These are phyloP conservation scores for Epichloe coenophiala DNA, from an alignment of 2,329 filamentous ascomycete genomes.

Conservation along the genomic window DNA sequence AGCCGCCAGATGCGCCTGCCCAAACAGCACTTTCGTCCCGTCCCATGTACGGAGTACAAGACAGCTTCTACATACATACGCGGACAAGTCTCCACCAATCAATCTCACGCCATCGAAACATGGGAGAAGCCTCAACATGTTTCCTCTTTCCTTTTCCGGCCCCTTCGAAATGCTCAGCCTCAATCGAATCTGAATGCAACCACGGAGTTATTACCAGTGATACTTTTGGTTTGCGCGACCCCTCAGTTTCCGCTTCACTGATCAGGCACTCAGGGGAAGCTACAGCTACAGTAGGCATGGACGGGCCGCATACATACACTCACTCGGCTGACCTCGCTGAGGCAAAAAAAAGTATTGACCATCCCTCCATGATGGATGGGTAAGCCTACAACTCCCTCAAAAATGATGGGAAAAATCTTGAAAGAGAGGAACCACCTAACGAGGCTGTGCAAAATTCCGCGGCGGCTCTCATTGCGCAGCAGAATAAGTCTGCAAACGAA, in stretches of 20 bases:
- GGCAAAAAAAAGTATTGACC: neutral
- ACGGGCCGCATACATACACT: no score
- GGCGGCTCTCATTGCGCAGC: no score
- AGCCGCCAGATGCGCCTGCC: no score
- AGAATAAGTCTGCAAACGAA: no score
- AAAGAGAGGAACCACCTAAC: neutral
- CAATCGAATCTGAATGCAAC: conserved; percentile 5
- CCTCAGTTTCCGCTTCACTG: neutral
- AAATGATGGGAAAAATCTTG: neutral
- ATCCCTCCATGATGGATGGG: neutral
- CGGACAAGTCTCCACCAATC: neutral
- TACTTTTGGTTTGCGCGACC: neutral
- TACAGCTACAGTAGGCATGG: no score
- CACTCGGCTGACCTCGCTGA: no score
- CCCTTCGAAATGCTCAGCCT: conserved; percentile 10
- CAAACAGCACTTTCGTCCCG: no score
- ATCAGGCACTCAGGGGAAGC: no score
- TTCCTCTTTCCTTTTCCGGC: conserved; percentile 7
- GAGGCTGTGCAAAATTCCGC: neutral
- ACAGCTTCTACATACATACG: neutral
- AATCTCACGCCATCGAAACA: neutral
- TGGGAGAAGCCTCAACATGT: neutral
- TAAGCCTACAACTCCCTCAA: neutral
- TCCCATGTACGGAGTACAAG: neutral
- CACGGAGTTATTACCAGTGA: no score